These are phyloP conservation scores for Hymenoscyphus infarciens DNA, from an alignment of 2,329 filamentous ascomycete genomes.

Conservation along the genomic window DNA sequence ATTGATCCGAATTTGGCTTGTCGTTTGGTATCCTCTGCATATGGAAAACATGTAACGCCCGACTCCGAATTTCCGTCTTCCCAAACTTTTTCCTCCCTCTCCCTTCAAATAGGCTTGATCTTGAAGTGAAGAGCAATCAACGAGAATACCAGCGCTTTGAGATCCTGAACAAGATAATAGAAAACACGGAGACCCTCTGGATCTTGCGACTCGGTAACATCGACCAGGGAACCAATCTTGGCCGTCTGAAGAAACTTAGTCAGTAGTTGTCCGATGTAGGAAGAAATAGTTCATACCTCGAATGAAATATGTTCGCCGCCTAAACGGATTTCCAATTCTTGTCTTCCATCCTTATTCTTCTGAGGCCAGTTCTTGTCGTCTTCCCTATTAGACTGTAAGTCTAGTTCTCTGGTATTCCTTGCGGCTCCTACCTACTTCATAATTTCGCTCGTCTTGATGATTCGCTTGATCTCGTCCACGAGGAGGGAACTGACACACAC, in stretches of 20 bases:
- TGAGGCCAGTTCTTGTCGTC: conserved; percentile 98
- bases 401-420: not conserved
- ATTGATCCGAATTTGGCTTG: not conserved
- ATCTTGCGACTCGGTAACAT: conserved; percentile 93
- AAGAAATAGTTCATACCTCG: conserved; percentile 58
- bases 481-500: conserved; percentile 94
- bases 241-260: conserved; percentile 63
- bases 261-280: not conserved
- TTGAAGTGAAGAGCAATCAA: conserved; percentile 97
- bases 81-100: not conserved
- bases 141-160: conserved; percentile 95
- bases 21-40: conserved; percentile 33
- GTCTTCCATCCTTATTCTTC: conserved; percentile 97
- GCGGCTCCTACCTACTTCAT: conserved; percentile 65
- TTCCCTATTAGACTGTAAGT: conserved; percentile 59
- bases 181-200: conserved; percentile 95
- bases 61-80: conserved; percentile 26
- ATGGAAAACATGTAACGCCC: conserved; percentile 21
- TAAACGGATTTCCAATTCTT: conserved; percentile 91
- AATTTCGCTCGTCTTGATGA: conserved; percentile 96
- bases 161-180: conserved; percentile 96
- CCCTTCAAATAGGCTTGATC: conserved; percentile 69
- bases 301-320: conserved; percentile 97
- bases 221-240: conserved; percentile 94
- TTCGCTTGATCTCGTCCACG: conserved; percentile 92